Percentiles rank a stretch among this genome's conserved stretches.
Conservation (phyloP, 176 grass and related monocot species). For the Leersia perrieri region DNA sequence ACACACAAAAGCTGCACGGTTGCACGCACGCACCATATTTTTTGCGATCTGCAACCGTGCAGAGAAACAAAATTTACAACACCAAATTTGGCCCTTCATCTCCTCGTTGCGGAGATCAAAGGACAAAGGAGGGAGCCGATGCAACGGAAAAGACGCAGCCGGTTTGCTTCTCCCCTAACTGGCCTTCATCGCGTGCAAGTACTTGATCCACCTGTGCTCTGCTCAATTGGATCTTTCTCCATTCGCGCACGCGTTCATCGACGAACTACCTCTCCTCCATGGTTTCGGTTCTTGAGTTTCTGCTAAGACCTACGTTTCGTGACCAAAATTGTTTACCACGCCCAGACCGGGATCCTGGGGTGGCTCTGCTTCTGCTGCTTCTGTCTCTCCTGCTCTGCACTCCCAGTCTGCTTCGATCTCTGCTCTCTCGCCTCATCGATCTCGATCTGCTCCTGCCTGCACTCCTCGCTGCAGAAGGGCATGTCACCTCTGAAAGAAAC, state of each 20-base stretch:
- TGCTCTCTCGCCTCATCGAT: conserved; percentile 69
- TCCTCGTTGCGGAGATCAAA: conserved; percentile 41
- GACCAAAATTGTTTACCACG: conserved; percentile 36
- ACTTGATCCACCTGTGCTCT: background rate
- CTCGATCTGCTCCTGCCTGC: conserved; percentile 88
- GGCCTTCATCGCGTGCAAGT: background rate
- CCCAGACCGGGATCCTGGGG: conserved; percentile 70
- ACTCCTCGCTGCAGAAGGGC: conserved; percentile 97
- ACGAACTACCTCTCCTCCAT: background rate
- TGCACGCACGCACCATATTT: background rate
- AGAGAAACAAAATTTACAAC: conserved; percentile 15
- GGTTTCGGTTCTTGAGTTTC: background rate
- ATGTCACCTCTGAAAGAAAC: conserved; percentile 65
- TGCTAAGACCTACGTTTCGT: conserved; percentile 24
- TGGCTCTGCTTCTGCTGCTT: conserved; percentile 53
- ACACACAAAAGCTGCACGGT: background rate
- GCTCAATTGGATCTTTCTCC: background rate
- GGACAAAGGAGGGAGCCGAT: background rate
- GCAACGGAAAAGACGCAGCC: background rate
- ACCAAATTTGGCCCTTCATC: background rate
- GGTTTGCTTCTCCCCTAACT: background rate
- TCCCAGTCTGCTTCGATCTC: conserved; percentile 40
- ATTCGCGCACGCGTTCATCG: background rate
- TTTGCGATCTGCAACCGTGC: background rate
- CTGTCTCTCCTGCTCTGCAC: conserved; percentile 47